Evolutionary conservation across 116 monocot genomes (phyloP).

Genomic region (Cymodocea nodosa): DNA sequence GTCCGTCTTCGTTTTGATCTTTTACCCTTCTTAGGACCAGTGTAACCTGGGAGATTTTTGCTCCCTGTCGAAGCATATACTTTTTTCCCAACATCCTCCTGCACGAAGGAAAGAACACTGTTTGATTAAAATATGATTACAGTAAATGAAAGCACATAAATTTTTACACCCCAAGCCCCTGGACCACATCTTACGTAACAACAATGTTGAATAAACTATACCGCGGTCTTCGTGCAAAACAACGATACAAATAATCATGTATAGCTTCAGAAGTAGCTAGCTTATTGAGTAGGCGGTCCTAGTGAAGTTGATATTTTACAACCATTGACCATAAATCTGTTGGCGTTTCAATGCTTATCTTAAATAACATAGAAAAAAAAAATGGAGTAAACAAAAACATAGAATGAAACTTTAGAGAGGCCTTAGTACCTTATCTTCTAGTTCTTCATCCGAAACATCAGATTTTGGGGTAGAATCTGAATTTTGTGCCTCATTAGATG

Average conservation of each 20-base stretch:
- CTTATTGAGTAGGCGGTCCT: too few relatives aligned
- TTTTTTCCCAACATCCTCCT: constrained; percentile 35
- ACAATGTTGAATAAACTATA: too few relatives aligned
- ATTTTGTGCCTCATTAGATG: constrained; percentile 25
- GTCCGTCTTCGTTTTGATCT: constrained; percentile 79
- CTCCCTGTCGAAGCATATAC: constrained; percentile 32
- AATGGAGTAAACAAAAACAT: too few relatives aligned
- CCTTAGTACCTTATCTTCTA: constrained; percentile 26
- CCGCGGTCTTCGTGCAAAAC: too few relatives aligned
- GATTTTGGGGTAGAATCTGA: constrained; percentile 31
- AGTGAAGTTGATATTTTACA: too few relatives aligned
- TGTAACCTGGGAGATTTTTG: constrained; percentile 49
- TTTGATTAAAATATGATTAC: too few relatives aligned
- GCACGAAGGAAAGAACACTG: not conserved
- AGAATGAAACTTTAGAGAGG: not conserved
- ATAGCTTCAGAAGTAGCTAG: too few relatives aligned
- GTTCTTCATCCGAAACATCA: constrained; percentile 45
- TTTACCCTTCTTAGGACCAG: constrained; percentile 57
- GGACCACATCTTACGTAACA: not conserved
- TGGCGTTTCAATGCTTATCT: too few relatives aligned
- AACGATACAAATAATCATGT: too few relatives aligned
- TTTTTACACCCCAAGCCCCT: not conserved
- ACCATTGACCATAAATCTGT: too few relatives aligned
- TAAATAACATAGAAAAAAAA: too few relatives aligned
- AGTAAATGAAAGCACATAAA: not conserved